phyloP scores from a whole-genome alignment of 2,329 filamentous ascomycete genomes.

The Fusarium acutatum region DNA sequence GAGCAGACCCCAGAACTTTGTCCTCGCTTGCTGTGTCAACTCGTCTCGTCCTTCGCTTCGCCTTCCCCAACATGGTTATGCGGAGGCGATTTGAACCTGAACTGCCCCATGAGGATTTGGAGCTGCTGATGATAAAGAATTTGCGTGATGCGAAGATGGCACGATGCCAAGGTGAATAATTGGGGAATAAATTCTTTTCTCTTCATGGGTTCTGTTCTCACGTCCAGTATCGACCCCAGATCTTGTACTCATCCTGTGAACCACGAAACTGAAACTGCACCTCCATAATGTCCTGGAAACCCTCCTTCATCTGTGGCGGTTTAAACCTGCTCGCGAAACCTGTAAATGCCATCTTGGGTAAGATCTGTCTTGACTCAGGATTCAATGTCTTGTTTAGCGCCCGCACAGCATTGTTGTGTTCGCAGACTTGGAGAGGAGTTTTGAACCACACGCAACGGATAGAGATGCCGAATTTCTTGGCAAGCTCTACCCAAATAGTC shows the following conservation, averaged over 20 bases:
- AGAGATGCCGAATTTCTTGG: slow-evolving; percentile 73
- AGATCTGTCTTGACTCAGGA: slow-evolving; percentile 76
- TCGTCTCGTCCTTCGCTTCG: slow-evolving; percentile 1
- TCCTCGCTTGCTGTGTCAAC: background rate
- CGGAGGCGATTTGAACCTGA: background rate
- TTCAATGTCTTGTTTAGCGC: slow-evolving; percentile 78
- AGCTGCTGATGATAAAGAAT: background rate
- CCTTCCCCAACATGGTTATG: slow-evolving; percentile 11
- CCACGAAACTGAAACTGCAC: slow-evolving; percentile 82
- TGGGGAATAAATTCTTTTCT: background rate
- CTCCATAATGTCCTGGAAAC: slow-evolving; percentile 81
- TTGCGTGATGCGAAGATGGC: slow-evolving; percentile 29
- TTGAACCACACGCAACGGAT: slow-evolving; percentile 90
- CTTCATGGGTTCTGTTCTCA: slow-evolving; percentile 46
- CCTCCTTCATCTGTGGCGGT: slow-evolving; percentile 76
- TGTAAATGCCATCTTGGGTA: slow-evolving; percentile 84
- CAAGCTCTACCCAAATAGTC: slow-evolving; percentile 80
- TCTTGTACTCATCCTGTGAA: slow-evolving; percentile 69
- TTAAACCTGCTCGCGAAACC: slow-evolving; percentile 78
- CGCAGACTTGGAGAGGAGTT: slow-evolving; percentile 71
- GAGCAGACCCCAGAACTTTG: background rate
- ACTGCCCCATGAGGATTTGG: slow-evolving; percentile 1
- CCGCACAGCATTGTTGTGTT: slow-evolving; percentile 89
- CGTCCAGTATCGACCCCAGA: slow-evolving; percentile 84
- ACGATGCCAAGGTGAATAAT: slow-evolving; percentile 22